These are phyloP conservation scores for Bidens hawaiensis DNA, from an alignment of 140 eudicot genomes.

Conservation along the genomic window DNA sequence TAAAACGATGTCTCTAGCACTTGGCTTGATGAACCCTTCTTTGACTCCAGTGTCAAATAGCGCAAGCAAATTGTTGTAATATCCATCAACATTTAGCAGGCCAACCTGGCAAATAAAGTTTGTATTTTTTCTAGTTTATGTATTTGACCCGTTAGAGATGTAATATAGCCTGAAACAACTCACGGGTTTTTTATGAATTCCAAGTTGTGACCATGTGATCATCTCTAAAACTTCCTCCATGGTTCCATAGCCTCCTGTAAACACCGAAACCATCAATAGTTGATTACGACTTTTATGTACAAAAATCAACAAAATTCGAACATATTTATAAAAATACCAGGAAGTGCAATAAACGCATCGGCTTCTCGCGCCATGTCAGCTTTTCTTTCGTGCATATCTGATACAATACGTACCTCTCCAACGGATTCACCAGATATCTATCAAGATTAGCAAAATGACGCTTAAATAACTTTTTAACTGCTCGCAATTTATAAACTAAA, in stretches of 20 bases:
- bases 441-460: background rate
- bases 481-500: background rate
- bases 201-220: constrained; percentile 97
- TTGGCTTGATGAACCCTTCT: constrained; percentile 88
- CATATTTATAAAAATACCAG: constrained; percentile 41
- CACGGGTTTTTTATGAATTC: constrained; percentile 90
- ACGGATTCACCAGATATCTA: constrained; percentile 94
- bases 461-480: too few relatives aligned
- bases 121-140: background rate
- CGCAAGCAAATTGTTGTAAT: constrained; percentile 73
- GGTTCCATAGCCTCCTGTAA: constrained; percentile 93
- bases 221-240: constrained; percentile 93
- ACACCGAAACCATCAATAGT: background rate
- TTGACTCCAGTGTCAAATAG: constrained; percentile 93
- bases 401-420: constrained; percentile 81
- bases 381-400: constrained; percentile 96
- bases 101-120: constrained; percentile 53
- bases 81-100: constrained; percentile 86
- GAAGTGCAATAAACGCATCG: constrained; percentile 97
- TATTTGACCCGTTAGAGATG: background rate
- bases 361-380: constrained; percentile 91
- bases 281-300: constrained; percentile 3
- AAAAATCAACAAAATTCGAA: background rate
- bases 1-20: constrained; percentile 70
- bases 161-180: constrained; percentile 7